Percentiles rank a stretch among this genome's conserved stretches.
phyloP scores from a whole-genome alignment of 2,329 filamentous ascomycete species.

The Corynespora cassiicola region DNA sequence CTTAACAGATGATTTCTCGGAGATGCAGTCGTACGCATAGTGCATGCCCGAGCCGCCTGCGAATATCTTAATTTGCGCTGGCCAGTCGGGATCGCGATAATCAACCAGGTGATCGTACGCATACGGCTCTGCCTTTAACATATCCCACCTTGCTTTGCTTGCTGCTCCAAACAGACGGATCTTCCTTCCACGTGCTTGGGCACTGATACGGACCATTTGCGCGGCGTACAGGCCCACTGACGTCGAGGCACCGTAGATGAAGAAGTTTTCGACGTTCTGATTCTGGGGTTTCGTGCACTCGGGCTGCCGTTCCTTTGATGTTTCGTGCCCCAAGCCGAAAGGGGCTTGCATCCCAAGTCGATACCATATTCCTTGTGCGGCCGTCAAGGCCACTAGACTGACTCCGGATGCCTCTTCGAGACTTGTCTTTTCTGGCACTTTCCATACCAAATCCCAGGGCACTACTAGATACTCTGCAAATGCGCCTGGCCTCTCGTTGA shows the following conservation, averaged over 20 bases:
- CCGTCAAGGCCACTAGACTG: conserved; percentile 52
- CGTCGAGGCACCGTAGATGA: conserved; percentile 43
- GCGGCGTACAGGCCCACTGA: conserved; percentile 43
- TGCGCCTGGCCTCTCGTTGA: conserved; percentile 52
- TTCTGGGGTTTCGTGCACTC: conserved; percentile 5
- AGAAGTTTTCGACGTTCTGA: conserved; percentile 17
- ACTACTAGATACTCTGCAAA: conserved; percentile 52
- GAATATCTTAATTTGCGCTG: conserved; percentile 29
- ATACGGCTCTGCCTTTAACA: conserved; percentile 44
- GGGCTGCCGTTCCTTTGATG: conserved; percentile 15
- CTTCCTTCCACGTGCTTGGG: conserved; percentile 15
- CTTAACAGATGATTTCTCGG: conserved; percentile 46
- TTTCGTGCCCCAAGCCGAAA: conserved; percentile 31
- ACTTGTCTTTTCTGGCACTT: conserved; percentile 36
- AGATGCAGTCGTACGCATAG: conserved; percentile 50
- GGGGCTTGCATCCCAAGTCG: conserved; percentile 46
- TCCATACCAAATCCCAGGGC: conserved; percentile 48
- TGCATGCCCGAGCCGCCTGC: conserved; percentile 38
- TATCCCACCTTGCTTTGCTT: conserved; percentile 26
- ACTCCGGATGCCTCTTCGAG: conserved; percentile 49
- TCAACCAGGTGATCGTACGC: conserved; percentile 48
- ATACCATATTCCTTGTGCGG: conserved; percentile 50
- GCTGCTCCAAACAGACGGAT: conserved; percentile 33
- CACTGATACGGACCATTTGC: conserved; percentile 34
- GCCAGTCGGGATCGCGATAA: conserved; percentile 46